Conservation (phyloP, 1,284 basidiomycete species). For the Tetrapyrgos nigripes region DNA sequence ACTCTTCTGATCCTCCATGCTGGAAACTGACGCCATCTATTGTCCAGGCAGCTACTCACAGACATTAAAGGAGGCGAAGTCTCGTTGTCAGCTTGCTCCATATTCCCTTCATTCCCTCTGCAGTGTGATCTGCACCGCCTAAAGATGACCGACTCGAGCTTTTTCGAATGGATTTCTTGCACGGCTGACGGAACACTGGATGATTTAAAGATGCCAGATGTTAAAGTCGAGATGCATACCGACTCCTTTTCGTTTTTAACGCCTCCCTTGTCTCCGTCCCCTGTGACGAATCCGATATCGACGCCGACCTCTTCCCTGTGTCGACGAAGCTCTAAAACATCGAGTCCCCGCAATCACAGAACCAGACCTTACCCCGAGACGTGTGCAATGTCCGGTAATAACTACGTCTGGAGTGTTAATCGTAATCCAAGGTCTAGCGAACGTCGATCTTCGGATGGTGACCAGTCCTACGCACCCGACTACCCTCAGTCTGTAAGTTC, state of each 20-base stretch:
- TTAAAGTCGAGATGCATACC: conserved; percentile 53
- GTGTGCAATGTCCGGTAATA: conserved; percentile 37
- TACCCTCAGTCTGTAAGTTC: conserved; percentile 12
- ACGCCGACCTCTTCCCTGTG: conserved; percentile 36
- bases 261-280: conserved; percentile 37
- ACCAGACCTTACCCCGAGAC: conserved; percentile 35
- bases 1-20: conserved; percentile 28
- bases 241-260: conserved; percentile 47
- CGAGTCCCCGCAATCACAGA: conserved; percentile 29
- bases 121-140: conserved; percentile 52
- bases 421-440: conserved; percentile 29
- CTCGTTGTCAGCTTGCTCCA: conserved; percentile 26
- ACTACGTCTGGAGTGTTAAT: conserved; percentile 35
- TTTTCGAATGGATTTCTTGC: conserved; percentile 35
- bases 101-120: conserved; percentile 24
- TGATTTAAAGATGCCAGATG: conserved; percentile 25
- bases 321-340: conserved; percentile 32
- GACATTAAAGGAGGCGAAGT: conserved; percentile 21
- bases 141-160: conserved; percentile 42
- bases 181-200: conserved; percentile 29
- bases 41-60: conserved; percentile 38
- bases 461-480: conserved; percentile 33
- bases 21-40: conserved; percentile 30
- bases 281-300: conserved; percentile 25
- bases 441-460: conserved; percentile 39